Evolutionary conservation across 257 asterid genomes (phyloP), one percentile per base, ranked within the genome.

Genomic region (Solanum peruvianum): DNA sequence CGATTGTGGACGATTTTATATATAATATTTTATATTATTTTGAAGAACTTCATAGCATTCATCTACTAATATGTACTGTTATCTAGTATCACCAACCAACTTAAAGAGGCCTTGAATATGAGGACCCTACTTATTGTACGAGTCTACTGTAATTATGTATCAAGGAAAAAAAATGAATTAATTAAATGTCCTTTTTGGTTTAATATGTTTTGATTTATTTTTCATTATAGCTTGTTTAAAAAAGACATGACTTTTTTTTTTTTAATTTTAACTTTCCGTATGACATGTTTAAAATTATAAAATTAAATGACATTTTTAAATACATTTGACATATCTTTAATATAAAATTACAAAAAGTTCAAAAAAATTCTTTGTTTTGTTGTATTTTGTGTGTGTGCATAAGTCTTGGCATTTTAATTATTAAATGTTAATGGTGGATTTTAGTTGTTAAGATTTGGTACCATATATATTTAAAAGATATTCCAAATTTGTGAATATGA

Each of bases 201-300:
- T 8, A 58, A 58, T 58, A 0, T 8, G 11, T 58, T 58, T 58
- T 58, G 11, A 58, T 58, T 11, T 56, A 56, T 56, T 58, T 58
- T 58, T 58, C 9, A 20, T 58, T 58, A 52, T 18, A 58, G 66
- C 23, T 20, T 58, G 10, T 20, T 20, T 58, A 3, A 20, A 58
- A 58, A 56, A 20, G 23, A 11, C 2, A 3, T 7, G 64, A 58
- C n/a, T n/a, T 58, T 58, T 4, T 2, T 56, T 58, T 3, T 18
- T 56, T 20, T 0, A 56, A 6, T 52, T 56, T 16, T 7, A 20
- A 18, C 0, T 56, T 2, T 3, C 9, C 2, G 7, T 11, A 0
- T 56, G 11, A 3, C 11, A 56, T 56, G 2, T 58, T 20, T 58
- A 20, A 20, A 58, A 52, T 18, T 18, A 52, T 52, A 7, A 7